These are phyloP conservation scores for Agaricus subrufescens DNA, from an alignment of 768 basidiomycete species.

Conservation along the genomic window DNA sequence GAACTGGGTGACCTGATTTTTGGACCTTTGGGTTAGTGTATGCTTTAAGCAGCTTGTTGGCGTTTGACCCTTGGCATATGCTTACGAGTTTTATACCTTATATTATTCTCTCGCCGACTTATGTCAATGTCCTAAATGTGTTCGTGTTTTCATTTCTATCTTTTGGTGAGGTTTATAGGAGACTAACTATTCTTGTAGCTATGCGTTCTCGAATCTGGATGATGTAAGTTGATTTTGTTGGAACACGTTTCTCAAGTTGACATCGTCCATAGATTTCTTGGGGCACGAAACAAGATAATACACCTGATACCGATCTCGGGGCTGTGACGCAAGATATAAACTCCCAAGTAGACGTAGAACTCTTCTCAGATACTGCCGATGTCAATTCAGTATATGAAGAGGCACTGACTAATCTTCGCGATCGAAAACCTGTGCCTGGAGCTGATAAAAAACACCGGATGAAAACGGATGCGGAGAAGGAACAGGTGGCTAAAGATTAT, in stretches of 20 bases:
- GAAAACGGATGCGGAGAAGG: conserved; percentile 54
- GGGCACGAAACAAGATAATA: conserved; percentile 92
- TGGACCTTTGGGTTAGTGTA: conserved; percentile 46
- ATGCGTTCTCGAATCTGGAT: conserved; percentile 82
- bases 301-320: conserved; percentile 73
- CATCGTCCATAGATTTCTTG: conserved; percentile 62
- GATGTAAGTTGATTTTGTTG: conserved; percentile 47
- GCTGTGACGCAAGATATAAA: conserved; percentile 76
- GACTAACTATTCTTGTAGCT: conserved; percentile 36
- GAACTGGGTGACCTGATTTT: background rate
- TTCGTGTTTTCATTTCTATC: conserved; percentile 28
- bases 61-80: conserved; percentile 96
- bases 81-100: conserved; percentile 89
- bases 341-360: conserved; percentile 83
- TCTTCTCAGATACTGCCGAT: conserved; percentile 77
- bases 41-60: conserved; percentile 69
- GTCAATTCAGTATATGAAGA: conserved; percentile 84
- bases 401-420: conserved; percentile 63
- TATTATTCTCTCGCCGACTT: conserved; percentile 78
- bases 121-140: conserved; percentile 76
- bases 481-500: conserved; percentile 76
- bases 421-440: conserved; percentile 26
- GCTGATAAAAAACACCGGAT: conserved; percentile 20
- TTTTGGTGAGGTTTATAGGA: background rate
- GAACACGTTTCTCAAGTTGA: conserved; percentile 6